phyloP scores from a whole-genome alignment of 2,329 filamentous ascomycete species.

The Microcyclospora pomicola region DNA sequence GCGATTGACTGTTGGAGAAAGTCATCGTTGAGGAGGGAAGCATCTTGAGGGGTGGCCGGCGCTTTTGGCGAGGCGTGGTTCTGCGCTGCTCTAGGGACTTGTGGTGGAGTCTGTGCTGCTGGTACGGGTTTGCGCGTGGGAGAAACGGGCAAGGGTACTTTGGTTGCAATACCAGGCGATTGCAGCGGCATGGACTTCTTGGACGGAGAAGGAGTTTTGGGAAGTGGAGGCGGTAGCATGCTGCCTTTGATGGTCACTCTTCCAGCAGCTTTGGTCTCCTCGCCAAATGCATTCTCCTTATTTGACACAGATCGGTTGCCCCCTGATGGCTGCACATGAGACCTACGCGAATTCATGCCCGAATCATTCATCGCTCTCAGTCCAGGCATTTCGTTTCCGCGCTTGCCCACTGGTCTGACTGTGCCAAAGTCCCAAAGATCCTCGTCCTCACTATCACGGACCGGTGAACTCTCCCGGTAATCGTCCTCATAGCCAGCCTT shows the following conservation, averaged over 20 bases:
- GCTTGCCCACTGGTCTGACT: constrained; percentile 56
- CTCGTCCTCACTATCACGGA: constrained; percentile 47
- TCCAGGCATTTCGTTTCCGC: constrained; percentile 45
- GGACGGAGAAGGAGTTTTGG: constrained; percentile 29
- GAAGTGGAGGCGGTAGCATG: constrained; percentile 23
- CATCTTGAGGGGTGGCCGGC: constrained; percentile 19
- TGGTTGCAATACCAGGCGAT: constrained; percentile 28
- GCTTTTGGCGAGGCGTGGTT: constrained; percentile 19
- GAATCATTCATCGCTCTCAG: constrained; percentile 66
- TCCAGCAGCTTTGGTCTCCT: constrained; percentile 20
- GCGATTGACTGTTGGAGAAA: constrained; percentile 36
- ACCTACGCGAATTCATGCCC: constrained; percentile 57
- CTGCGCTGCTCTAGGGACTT: constrained; percentile 15
- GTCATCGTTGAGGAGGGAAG: constrained; percentile 28
- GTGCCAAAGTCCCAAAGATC: constrained; percentile 99
- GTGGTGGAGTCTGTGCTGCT: constrained; percentile 22
- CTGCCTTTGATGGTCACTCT: constrained; percentile 11
- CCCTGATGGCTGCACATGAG: constrained; percentile 27
- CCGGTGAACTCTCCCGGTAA: constrained; percentile 32
- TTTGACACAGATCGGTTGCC: constrained; percentile 19
- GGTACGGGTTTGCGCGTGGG: constrained; percentile 28
- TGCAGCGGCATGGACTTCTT: constrained; percentile 24
- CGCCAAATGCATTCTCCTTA: constrained; percentile 22
- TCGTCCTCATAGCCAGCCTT: constrained; percentile 52
- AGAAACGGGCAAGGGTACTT: constrained; percentile 32